Evolutionary conservation across 495 filamentous ascomycete genomes (phyloP).

Genomic region (Podospora pseudopauciseta): DNA sequence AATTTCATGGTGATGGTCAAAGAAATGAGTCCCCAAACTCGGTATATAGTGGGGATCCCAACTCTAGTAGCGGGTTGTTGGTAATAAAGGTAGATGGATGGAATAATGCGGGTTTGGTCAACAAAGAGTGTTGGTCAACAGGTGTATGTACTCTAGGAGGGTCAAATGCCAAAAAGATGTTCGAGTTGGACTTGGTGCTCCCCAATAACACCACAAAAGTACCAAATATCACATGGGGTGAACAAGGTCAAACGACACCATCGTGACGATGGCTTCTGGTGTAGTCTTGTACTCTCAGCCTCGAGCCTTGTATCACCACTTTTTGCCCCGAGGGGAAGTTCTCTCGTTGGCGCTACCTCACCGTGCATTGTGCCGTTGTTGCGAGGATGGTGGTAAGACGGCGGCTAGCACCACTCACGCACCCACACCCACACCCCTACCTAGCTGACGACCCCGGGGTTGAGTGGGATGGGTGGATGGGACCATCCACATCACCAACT

Average conservation of each 20-base stretch:
- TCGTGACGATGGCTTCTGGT: neutral
- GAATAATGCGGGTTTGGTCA: neutral
- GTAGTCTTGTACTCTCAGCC: conserved; percentile 1
- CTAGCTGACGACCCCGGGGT: neutral
- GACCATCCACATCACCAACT: neutral
- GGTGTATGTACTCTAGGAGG: neutral
- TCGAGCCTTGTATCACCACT: neutral
- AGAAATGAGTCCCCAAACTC: neutral
- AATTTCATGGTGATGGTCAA: neutral
- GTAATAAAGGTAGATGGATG: neutral
- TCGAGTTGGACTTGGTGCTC: neutral
- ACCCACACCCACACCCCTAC: neutral
- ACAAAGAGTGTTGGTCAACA: neutral
- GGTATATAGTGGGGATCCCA: neutral
- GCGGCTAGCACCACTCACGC: neutral
- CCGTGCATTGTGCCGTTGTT: neutral
- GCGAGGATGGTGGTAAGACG: neutral
- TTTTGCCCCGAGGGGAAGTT: neutral
- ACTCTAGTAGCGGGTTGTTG: neutral
- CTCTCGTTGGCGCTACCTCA: neutral
- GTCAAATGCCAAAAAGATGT: neutral
- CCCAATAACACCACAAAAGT: neutral
- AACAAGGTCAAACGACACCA: neutral
- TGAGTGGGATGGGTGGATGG: neutral
- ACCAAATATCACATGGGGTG: conserved; percentile 1